Base-by-base conservation (phyloP, 306 rosid genomes). In the Cicer cuneatum region DNA sequence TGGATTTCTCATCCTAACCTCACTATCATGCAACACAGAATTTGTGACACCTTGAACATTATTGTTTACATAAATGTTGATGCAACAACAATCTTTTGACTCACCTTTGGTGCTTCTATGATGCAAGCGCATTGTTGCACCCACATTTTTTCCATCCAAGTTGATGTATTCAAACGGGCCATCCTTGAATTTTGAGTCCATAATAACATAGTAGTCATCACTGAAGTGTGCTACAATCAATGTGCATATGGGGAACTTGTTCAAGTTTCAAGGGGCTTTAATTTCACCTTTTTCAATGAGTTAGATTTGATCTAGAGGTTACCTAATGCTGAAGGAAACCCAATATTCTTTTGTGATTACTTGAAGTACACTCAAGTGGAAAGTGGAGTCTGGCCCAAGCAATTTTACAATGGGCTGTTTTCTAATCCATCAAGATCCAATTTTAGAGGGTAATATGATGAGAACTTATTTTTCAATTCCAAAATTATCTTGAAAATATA, bases 1-100 rank as follows among this genome's bases (percentile, higher is more conserved):
- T 2, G 88, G 85, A 24, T 84, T 81, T 74, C 72, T 74, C 85
- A 81, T 84, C 42, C 57, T 71, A 4, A 84, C 81, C 56, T 78
- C 79, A 72, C 83, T 81, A 21, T 39, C 85, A 65, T 38, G 78
- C 73, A 84, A 43, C 70, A 81, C 85, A 0, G 88, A 84, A 66
- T 78, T 84, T 51, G 81, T 57, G 52, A 84, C 83, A 58, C 83
- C 88, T 16, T 84, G 83, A 74, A 84, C 81, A 1, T 84, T 84
- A 63, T 79, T 84, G 83, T 81, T 84, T 2, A 84, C 78, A 66
- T 84, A 84, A 51, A 84, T 81, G 76, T 84, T 84, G 69, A 84
- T 74, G 79, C 83, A 84, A 37, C 83, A 81, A 40, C 66, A 74
- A 84, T 81, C 83, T 65, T 74, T 64, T 48, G 79, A 6, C 57